Conservation (phyloP, 208 protist genomes). For the Zelonia costaricensis region DNA sequence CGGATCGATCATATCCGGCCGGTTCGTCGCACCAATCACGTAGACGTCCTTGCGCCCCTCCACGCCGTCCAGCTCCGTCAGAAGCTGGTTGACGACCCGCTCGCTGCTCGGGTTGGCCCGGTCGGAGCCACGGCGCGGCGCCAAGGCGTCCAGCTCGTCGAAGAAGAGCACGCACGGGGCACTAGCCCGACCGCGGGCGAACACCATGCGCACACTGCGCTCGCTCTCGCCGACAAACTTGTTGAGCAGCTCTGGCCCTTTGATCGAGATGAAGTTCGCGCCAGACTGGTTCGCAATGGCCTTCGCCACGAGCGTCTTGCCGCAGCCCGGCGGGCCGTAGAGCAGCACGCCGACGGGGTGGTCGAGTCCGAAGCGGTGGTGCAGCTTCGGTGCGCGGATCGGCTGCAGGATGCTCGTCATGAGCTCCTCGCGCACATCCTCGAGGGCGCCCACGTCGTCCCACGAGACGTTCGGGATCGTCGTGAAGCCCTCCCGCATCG, state of each 20-base stretch:
- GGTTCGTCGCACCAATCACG: conserved; percentile 99
- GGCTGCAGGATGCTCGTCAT: conserved; percentile 91
- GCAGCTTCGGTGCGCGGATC: conserved; percentile 91
- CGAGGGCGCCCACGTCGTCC: conserved; percentile 97
- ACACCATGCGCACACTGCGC: conserved; percentile 97
- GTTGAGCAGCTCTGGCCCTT: conserved; percentile 98
- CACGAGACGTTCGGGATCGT: conserved; percentile 98
- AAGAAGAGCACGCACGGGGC: conserved; percentile 99
- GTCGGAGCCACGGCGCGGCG: conserved; percentile 91
- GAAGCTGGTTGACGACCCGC: conserved; percentile 99
- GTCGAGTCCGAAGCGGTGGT: conserved; percentile 89
- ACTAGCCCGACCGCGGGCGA: conserved; percentile 90
- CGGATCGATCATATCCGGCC: conserved; percentile 98
- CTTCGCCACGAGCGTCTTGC: conserved; percentile 97
- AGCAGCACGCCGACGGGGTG: conserved; percentile 96
- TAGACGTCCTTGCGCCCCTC: conserved; percentile 95
- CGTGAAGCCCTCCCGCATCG: conserved; percentile 96
- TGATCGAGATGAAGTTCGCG: conserved; percentile 99
- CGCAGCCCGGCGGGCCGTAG: conserved; percentile 99
- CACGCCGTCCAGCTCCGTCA: conserved; percentile 99
- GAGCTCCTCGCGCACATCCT: conserved; percentile 94
- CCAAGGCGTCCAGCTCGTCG: conserved; percentile 99
- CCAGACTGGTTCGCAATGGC: conserved; percentile 95
- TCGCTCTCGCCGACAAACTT: conserved; percentile 99
- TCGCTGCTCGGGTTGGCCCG: conserved; percentile 92